Percentiles rank a stretch among this genome's conserved stretches.
Conservation (phyloP, 257 asterid species). For the Solanum appendiculatum region DNA sequence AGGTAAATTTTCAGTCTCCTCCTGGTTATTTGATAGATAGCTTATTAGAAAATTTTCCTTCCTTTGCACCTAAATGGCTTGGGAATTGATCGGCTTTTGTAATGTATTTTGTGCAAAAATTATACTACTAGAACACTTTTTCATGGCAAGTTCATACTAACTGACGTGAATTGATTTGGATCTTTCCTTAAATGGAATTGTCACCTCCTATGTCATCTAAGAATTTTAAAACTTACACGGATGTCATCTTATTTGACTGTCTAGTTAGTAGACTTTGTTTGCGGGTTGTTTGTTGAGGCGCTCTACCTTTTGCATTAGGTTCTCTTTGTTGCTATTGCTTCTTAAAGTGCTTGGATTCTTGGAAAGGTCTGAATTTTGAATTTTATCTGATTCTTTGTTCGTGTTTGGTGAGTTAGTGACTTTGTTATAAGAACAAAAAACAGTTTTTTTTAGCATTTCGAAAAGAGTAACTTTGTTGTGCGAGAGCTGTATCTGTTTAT, state of each 20-base stretch:
- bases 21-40: not conserved
- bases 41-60: not conserved
- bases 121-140: not conserved
- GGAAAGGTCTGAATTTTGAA: not conserved
- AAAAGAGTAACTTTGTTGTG: not conserved
- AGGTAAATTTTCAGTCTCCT: constrained; percentile 4
- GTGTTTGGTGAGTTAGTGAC: not conserved
- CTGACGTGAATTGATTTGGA: not conserved
- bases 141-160: not conserved
- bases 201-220: not conserved
- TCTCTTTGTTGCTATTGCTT: not conserved
- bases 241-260: not conserved
- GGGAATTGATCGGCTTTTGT: not conserved
- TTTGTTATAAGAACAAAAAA: not conserved
- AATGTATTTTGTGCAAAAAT: not conserved
- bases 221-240: not conserved
- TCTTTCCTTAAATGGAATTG: not conserved
- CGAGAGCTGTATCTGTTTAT: not conserved
- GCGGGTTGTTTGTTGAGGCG: not conserved
- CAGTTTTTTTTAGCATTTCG: not conserved
- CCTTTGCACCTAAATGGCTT: not conserved
- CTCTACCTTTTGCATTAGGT: not conserved
- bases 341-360: not conserved
- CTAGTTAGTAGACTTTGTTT: not conserved
- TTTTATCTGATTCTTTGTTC: not conserved